Conservation (phyloP, 805 yeast genomes). For the Candida endomychidarum region DNA sequence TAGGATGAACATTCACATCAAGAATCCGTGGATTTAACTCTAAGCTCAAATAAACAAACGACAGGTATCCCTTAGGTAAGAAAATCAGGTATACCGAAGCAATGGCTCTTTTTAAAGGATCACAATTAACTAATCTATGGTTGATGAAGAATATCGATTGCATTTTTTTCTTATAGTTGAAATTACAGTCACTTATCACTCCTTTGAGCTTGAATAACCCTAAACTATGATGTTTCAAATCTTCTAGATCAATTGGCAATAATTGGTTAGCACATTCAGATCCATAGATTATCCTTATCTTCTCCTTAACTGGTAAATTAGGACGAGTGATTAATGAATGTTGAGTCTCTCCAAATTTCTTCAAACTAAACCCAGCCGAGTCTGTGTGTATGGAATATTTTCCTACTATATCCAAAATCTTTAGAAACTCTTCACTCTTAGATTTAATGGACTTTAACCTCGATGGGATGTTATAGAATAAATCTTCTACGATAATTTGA, state of each 20-base stretch:
- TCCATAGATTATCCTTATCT: conserved; percentile 76
- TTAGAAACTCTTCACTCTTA: conserved; percentile 70
- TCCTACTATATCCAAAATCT: conserved; percentile 79
- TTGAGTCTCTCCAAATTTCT: conserved; percentile 73
- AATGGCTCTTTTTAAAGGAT: conserved; percentile 72
- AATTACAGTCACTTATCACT: conserved; percentile 69
- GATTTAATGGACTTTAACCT: conserved; percentile 66
- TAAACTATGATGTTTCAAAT: conserved; percentile 16
- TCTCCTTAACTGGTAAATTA: conserved; percentile 52
- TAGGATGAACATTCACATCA: conserved; percentile 95
- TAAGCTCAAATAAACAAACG: conserved; percentile 78
- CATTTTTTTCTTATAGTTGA: conserved; percentile 59
- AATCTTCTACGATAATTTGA: conserved; percentile 77
- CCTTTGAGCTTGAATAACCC: conserved; percentile 62
- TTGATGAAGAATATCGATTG: conserved; percentile 83
- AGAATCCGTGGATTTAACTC: conserved; percentile 64
- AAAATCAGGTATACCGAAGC: conserved; percentile 58
- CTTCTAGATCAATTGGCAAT: conserved; percentile 43
- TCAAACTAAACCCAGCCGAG: conserved; percentile 73
- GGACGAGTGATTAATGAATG: conserved; percentile 62
- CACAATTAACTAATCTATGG: conserved; percentile 77
- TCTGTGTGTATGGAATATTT: conserved; percentile 76
- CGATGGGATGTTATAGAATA: conserved; percentile 85
- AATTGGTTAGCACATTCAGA: conserved; percentile 64
- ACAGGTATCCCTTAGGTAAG: conserved; percentile 72